Base-by-base conservation (phyloP, 2,329 filamentous ascomycete genomes). In the Clonostachys byssicola region DNA sequence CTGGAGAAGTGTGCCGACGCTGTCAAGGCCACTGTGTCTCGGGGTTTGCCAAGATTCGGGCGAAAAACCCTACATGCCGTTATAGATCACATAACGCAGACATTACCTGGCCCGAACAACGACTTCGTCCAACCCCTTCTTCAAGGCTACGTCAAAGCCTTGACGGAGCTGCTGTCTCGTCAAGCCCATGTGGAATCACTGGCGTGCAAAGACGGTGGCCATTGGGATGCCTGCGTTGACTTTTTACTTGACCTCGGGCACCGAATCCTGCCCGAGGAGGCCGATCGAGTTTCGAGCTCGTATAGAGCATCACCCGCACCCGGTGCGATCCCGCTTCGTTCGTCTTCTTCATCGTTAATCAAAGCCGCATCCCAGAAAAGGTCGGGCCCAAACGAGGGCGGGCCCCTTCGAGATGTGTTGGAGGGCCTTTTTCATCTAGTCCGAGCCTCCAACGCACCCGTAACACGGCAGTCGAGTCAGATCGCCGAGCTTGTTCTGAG, bases 181-280 rank as follows among this genome's bases (percentile, higher is more conserved):
- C 81, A 83, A 42, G 78, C 89, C 16, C 90, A 95, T 62, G 83
- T 88, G 30, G 95, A 97, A 65, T 85, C 91, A 57, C 73, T 97
- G 12, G 78, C 82, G 12, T 67, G 73, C 20, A 65, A 71, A 14
- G 63, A 69, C 4, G 72, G 71, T 17, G 74, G 81, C 13, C 76
- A 82, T 48, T 96, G 92, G 91, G 70, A 81, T 43, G 66, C 70
- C 10, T 80, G 86, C 44, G 77, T 88, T 14, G 76, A 83, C 44
- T 94, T 97, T 57, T 88, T 89, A 54, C 71, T 85, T 45, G 71
- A 79, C 33, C 72, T 96, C 35, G 68, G 71, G 16, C 65, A 68
- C n/a, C 74, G 76, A 54, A 57, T 80, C 8, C 57, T 69, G 13
- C 66, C 65, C 2, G 72, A 72, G 10, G 63, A 66, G 47, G 60